A percentile compares a stretch with the other conserved stretches of the same genome.
phyloP scores from a whole-genome alignment of 2,329 filamentous ascomycete species.

The Pseudocercospora musae region DNA sequence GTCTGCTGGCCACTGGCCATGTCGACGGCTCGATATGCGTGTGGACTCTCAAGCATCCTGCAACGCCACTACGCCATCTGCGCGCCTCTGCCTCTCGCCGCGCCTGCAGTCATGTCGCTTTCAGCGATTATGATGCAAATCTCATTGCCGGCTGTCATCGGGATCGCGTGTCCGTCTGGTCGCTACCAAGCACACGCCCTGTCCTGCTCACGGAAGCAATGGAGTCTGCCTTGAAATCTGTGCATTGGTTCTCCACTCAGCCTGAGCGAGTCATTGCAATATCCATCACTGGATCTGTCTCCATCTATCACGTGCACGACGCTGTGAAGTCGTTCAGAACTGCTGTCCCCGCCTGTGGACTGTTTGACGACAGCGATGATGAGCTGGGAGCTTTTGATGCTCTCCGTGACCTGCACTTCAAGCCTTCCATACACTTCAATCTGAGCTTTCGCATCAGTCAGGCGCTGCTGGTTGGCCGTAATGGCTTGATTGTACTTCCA shows the following conservation, averaged over 20 bases:
- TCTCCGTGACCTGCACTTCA: conserved; percentile 17
- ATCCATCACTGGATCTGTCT: conserved; percentile 8
- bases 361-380: conserved; percentile 9
- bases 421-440: conserved; percentile 13
- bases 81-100: conserved; percentile 14
- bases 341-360: background rate
- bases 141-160: conserved; percentile 17
- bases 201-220: conserved; percentile 10
- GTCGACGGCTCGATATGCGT: conserved; percentile 24
- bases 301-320: conserved; percentile 11
- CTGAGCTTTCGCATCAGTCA: conserved; percentile 9
- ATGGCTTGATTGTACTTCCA: conserved; percentile 27
- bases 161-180: conserved; percentile 13
- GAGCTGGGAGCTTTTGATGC: conserved; percentile 24
- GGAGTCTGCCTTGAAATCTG: conserved; percentile 6
- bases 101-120: conserved; percentile 19
- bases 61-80: conserved; percentile 19
- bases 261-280: conserved; percentile 11
- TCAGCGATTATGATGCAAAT: conserved; percentile 11
- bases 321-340: conserved; percentile 9
- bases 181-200: conserved; percentile 11
- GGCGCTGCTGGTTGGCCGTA: conserved; percentile 23
- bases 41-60: conserved; percentile 22
- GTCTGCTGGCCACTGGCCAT: conserved; percentile 20
- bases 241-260: conserved; percentile 15